A percentile compares a stretch with the other conserved stretches of the same genome.
Evolutionary conservation across 805 yeast species (phyloP).

Genomic region (Wickerhamiella cacticola): DNA sequence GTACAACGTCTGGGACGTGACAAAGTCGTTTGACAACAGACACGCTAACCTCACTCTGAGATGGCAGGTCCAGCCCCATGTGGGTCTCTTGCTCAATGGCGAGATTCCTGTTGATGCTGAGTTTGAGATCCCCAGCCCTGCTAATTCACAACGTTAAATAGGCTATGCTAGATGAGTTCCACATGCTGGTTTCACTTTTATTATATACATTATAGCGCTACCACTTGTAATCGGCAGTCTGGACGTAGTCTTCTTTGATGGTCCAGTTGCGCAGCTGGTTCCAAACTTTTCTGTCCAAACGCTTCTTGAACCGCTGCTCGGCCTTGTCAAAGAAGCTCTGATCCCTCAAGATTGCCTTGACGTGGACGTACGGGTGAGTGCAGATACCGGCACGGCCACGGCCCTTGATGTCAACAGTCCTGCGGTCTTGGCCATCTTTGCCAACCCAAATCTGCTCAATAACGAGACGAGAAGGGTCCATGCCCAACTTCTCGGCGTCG

Average conservation of each 20-base stretch:
- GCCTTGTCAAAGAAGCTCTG: constrained; percentile 47
- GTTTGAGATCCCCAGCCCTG: constrained; percentile 9
- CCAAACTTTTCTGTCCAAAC: constrained; percentile 41
- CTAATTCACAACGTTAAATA: neutral
- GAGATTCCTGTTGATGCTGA: constrained; percentile 28
- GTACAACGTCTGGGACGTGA: constrained; percentile 81
- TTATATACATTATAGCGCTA: constrained; percentile 14
- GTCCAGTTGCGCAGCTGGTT: constrained; percentile 29
- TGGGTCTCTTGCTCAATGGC: constrained; percentile 71
- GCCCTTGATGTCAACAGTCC: constrained; percentile 70
- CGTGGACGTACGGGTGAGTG: constrained; percentile 65
- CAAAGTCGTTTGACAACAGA: constrained; percentile 42
- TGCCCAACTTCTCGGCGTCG: constrained; percentile 50
- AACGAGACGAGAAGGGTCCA: constrained; percentile 51
- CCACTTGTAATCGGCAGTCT: constrained; percentile 30
- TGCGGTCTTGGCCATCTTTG: constrained; percentile 64
- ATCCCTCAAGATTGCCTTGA: constrained; percentile 63
- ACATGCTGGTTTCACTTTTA: neutral
- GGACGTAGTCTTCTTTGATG: constrained; percentile 31
- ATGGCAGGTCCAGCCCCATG: constrained; percentile 87
- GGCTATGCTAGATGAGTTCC: neutral
- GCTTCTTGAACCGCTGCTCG: constrained; percentile 36
- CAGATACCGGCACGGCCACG: constrained; percentile 81
- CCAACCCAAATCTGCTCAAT: constrained; percentile 84
- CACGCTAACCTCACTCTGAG: constrained; percentile 59